Percentiles rank a stretch among this genome's conserved stretches.
phyloP scores from a whole-genome alignment of 139 green algal genomes.

The Micractinium conductrix region DNA sequence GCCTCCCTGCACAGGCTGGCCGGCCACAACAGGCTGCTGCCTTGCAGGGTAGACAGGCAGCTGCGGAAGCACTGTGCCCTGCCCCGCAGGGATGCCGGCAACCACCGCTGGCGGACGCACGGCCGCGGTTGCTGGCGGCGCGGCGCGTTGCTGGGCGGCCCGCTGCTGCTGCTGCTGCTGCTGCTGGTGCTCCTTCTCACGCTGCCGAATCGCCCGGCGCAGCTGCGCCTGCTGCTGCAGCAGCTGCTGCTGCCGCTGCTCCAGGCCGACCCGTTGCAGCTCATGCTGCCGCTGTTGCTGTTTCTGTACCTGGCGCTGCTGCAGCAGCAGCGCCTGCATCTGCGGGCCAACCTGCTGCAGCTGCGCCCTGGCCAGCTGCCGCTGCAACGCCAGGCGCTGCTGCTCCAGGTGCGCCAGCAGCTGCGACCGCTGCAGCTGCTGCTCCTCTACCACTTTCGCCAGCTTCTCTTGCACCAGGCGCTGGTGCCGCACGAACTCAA shows the following conservation, averaged over 20 bases:
- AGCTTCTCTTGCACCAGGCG: too few species aligned
- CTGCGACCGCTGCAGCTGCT: too few species aligned
- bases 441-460: too few species aligned
- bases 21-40: not conserved
- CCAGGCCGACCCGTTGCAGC: too few species aligned
- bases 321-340: not conserved
- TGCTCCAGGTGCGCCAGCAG: not conserved
- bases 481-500: too few species aligned
- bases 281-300: constrained; percentile 2
- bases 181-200: not conserved
- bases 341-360: not conserved
- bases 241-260: not conserved
- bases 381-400: too few species aligned
- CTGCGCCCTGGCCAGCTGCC: not conserved
- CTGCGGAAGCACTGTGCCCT: too few species aligned
- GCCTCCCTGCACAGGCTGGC: not conserved
- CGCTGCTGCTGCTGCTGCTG: not conserved
- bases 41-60: too few species aligned
- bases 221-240: not conserved
- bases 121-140: too few species aligned
- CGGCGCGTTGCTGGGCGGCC: too few species aligned
- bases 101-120: too few species aligned
- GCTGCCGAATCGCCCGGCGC: not conserved
- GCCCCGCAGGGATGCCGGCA: too few species aligned
- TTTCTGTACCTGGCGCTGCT: not conserved